Base-by-base conservation (phyloP, 345 rosid genomes). In the Hibiscus tridactylites region DNA sequence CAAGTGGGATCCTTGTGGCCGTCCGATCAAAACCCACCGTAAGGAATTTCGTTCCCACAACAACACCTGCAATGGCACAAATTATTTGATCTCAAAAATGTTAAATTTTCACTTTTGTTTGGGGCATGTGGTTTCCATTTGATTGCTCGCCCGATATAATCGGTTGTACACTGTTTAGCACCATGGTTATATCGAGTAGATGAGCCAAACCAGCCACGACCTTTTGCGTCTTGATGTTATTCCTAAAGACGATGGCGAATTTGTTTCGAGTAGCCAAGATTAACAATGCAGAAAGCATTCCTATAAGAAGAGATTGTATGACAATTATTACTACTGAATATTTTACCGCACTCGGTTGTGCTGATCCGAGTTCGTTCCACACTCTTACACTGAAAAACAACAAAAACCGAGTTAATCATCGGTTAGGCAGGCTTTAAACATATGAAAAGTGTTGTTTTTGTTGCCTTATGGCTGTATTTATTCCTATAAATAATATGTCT, bases 391-490 rank as follows among this genome's bases (percentile, higher is more conserved):
- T 90, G 84, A 53, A 15, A 0, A 71, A 16, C 21, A 57, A 2
- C 10, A 57, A 7, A 5, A 39, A 9, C 47, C 17, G 39, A 21
- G 13, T 49, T 57, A 42, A 7, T 15, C 39, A 7, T 21, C 31
- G 61, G 15, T 46, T 46, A 1, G 2, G 3, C 50, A 9, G 2
- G 50, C 13, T 9, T 1, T 46, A 9, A 9, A 10, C 13, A 9
- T 46, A 10, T 1, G 13, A 46, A 46, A 1, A 2, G 11, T 46
- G 13, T 46, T 44, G 6, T 10, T 10, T 44, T 44, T 44, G 11
- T 28, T 73, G 91, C 97, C 96, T 90, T 77, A 91, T 82, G 26
- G 97, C 98, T 26, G 96, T 97, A 78, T 94, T 92, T 81, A 94
- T 81, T 73, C 97, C 93, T 9, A 94, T 86, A 61, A 92, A 94